Percentiles rank a stretch among this genome's conserved stretches.
Evolutionary conservation across 202 grass and related monocot genomes (phyloP).

Genomic region (Panicum virgatum): DNA sequence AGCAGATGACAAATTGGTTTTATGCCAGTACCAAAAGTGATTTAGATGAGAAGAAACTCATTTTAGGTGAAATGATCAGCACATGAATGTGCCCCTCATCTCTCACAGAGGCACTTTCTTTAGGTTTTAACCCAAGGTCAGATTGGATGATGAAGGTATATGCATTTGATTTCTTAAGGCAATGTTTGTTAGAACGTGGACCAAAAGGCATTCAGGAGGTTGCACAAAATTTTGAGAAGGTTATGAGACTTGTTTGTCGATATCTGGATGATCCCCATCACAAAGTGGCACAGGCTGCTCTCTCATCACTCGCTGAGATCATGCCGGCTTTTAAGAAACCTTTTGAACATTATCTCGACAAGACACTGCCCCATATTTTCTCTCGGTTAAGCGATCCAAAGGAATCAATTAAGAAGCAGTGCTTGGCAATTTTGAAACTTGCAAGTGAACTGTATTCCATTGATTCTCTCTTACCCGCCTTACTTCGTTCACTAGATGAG

Average conservation of each 20-base stretch:
- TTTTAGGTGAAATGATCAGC: constrained; percentile 63
- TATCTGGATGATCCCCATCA: constrained; percentile 92
- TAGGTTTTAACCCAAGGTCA: constrained; percentile 76
- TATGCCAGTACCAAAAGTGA: constrained; percentile 58
- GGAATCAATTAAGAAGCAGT: constrained; percentile 73
- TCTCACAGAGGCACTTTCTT: constrained; percentile 67
- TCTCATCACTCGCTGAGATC: constrained; percentile 75
- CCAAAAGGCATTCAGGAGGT: constrained; percentile 86
- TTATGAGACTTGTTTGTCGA: constrained; percentile 82
- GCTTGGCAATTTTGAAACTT: constrained; percentile 64
- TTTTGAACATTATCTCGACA: constrained; percentile 84
- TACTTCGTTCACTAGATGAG: constrained; percentile 81
- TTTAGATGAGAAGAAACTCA: constrained; percentile 58
- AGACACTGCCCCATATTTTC: constrained; percentile 73
- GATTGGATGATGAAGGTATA: constrained; percentile 94
- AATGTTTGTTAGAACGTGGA: constrained; percentile 63
- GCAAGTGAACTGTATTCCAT: constrained; percentile 71
- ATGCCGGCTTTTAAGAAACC: constrained; percentile 75
- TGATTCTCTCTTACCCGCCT: constrained; percentile 83
- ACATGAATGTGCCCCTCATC: constrained; percentile 79
- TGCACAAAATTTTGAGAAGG: constrained; percentile 87
- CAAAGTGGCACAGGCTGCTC: constrained; percentile 81
- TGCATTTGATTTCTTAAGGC: constrained; percentile 72
- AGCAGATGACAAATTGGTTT: constrained; percentile 84
- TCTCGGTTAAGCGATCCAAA: constrained; percentile 78